Base-by-base conservation (phyloP, 2,329 filamentous ascomycete genomes). In the Claviceps humidiphila region DNA sequence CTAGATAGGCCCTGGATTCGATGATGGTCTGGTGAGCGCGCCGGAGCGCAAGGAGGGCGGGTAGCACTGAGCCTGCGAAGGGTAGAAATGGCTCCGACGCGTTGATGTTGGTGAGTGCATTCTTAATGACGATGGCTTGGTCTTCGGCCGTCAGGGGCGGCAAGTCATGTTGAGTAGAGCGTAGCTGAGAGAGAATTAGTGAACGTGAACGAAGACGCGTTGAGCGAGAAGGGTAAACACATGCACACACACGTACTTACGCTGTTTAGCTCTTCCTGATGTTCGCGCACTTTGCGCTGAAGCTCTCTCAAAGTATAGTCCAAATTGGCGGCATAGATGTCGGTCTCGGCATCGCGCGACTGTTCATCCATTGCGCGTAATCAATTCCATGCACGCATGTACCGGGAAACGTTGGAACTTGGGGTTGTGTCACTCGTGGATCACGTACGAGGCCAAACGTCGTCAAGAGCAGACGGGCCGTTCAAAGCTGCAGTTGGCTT, bases 31-130 rank as follows among this genome's bases (percentile, higher is more conserved):
- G 73, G 53, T 83, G 76, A 2, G 84, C 82, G 59, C 78, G 81
- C 50, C 84, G 81, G 51, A 89, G 68, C 5, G 87, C 86, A 42
- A 93, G 64, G 4, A 94, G 71, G 6, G 82, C 80, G 3, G 87
- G 85, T 6, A 93, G 67, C 5, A 83, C 73, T 20, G 87, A 91
- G 49, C 76, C 78, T 9, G 79, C 70, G 24, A 75, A 72, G 2
- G 87, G 87, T 22, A 91, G 69, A 58, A 81, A 80, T 8, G 84
- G 82, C 50, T 82, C 75, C 14, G 76, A 73, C 44, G 76, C 70
- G 13, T 80, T 75, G 47, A 89, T 70, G 16, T 76, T 74, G 50
- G 80, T 75, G 59, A 89, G 88, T 3, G 85, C 85, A 49, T 73
- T 69, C 59, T 79, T 82, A 61, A 89, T 73, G 41, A 78, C 67